Conservation (phyloP, 257 asterid species). For the Solanum paucissectum region DNA sequence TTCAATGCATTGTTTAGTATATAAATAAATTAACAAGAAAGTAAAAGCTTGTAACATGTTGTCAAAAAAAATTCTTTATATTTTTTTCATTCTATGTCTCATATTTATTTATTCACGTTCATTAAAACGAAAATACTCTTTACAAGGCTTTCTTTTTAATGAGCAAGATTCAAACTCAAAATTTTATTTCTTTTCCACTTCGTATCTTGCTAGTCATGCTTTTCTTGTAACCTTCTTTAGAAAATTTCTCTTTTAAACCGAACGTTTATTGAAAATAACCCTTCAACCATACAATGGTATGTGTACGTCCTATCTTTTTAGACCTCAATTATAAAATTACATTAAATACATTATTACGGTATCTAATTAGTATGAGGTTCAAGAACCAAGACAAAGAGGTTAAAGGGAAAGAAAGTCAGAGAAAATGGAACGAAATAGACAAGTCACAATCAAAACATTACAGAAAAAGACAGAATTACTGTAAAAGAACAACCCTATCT, state of each 20-base stretch:
- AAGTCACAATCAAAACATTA: constrained; percentile 24
- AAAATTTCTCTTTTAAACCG: no score
- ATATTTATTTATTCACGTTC: background rate
- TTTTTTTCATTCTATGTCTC: background rate
- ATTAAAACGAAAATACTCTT: no score
- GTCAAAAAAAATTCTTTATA: background rate
- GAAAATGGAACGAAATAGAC: background rate
- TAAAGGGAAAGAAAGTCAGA: constrained; percentile 9
- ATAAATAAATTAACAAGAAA: background rate
- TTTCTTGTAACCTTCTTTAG: background rate
- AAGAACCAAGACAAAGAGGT: constrained; percentile 5
- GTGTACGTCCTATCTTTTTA: no score
- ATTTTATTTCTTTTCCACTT: no score
- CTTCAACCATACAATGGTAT: background rate
- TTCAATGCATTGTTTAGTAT: background rate
- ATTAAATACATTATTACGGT: background rate
- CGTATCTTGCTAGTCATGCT: background rate
- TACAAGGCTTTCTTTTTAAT: no score
- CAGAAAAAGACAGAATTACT: constrained; percentile 1
- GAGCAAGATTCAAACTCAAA: no score
- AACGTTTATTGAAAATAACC: background rate
- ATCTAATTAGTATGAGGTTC: background rate
- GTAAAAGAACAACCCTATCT: background rate
- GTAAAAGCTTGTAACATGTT: background rate
- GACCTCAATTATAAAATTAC: no score